Evolutionary conservation across 1,284 basidiomycete genomes (phyloP).

Genomic region (Mycosarcoma mackinlayi): DNA sequence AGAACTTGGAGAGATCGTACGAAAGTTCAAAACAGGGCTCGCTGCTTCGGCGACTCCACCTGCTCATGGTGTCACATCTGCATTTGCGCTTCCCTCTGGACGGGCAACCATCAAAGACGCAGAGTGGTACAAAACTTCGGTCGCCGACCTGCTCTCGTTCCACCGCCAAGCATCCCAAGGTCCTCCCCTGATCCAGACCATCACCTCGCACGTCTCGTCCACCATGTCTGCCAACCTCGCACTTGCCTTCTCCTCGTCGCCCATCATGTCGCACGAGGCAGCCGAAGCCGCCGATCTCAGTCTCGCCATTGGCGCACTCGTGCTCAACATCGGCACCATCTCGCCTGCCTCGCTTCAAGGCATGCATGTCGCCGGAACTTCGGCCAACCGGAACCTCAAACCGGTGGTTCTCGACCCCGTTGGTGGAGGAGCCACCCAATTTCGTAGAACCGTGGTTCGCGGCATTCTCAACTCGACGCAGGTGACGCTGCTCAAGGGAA

Average conservation of each 20-base stretch:
- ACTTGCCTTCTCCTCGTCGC: conserved; percentile 86
- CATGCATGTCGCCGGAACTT: conserved; percentile 82
- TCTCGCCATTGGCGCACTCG: conserved; percentile 76
- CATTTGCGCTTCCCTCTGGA: conserved; percentile 19
- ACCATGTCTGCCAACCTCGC: conserved; percentile 93
- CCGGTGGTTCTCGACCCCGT: conserved; percentile 94
- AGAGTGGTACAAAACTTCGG: conserved; percentile 23
- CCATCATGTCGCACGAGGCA: conserved; percentile 80
- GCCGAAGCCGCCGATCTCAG: conserved; percentile 85
- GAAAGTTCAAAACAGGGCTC: conserved; percentile 65
- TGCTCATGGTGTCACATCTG: conserved; percentile 14
- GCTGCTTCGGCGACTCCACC: conserved; percentile 13
- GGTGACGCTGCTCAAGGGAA: conserved; percentile 92
- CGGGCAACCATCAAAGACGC: neutral
- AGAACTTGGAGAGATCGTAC: conserved; percentile 66
- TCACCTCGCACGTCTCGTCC: conserved; percentile 89
- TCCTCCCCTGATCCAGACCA: conserved; percentile 72
- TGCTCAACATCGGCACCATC: conserved; percentile 93
- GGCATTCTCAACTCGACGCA: conserved; percentile 87
- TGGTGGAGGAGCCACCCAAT: conserved; percentile 85
- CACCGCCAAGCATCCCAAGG: conserved; percentile 39
- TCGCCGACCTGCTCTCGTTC: conserved; percentile 29
- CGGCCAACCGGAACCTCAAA: conserved; percentile 56
- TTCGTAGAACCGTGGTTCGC: conserved; percentile 75
- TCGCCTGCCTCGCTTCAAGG: conserved; percentile 74